A percentile compares a stretch with the other conserved stretches of the same genome.
These are phyloP conservation scores for Picochlorum sp. DNA, from an alignment of 139 green algal genomes.

Conservation along the genomic window DNA sequence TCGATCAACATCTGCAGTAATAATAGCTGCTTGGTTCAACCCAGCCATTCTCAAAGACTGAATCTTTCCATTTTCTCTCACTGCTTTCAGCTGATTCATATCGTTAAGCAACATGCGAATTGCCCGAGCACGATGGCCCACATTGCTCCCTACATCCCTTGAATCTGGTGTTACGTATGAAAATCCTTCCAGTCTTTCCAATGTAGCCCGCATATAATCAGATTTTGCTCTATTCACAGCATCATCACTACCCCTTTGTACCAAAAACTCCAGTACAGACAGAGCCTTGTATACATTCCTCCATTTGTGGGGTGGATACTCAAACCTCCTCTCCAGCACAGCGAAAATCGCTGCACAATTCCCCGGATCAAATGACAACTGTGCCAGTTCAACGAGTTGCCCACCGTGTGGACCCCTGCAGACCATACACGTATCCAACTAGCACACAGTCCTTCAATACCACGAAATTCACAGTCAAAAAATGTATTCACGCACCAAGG, in stretches of 20 bases:
- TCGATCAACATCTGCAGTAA: neutral
- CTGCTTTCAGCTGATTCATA: slow-evolving; percentile 24
- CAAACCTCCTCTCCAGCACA: slow-evolving; percentile 54
- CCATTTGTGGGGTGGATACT: slow-evolving; percentile 55
- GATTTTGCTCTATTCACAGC: slow-evolving; percentile 14
- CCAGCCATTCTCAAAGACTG: slow-evolving; percentile 2
- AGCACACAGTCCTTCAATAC: too few relatives aligned
- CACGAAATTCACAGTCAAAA: neutral
- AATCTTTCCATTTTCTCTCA: slow-evolving; percentile 19
- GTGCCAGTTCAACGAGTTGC: slow-evolving; percentile 53
- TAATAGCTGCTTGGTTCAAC: neutral
- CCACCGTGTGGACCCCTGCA: slow-evolving; percentile 47
- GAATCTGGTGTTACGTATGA: slow-evolving; percentile 32
- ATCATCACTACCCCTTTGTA: slow-evolving; percentile 35
- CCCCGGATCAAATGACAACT: slow-evolving; percentile 27
- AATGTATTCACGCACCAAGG: slow-evolving; percentile 26
- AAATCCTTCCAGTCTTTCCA: slow-evolving; percentile 52
- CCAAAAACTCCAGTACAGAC: slow-evolving; percentile 74
- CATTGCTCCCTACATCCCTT: slow-evolving; percentile 73
- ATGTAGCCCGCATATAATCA: neutral
- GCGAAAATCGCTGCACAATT: slow-evolving; percentile 53
- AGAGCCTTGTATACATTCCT: slow-evolving; percentile 77
- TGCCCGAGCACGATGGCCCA: slow-evolving; percentile 60
- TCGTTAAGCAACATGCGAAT: slow-evolving; percentile 44
- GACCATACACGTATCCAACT: too few relatives aligned